Conservation (phyloP, 169 alveolate genomes). For the Plasmodium vivax region DNA sequence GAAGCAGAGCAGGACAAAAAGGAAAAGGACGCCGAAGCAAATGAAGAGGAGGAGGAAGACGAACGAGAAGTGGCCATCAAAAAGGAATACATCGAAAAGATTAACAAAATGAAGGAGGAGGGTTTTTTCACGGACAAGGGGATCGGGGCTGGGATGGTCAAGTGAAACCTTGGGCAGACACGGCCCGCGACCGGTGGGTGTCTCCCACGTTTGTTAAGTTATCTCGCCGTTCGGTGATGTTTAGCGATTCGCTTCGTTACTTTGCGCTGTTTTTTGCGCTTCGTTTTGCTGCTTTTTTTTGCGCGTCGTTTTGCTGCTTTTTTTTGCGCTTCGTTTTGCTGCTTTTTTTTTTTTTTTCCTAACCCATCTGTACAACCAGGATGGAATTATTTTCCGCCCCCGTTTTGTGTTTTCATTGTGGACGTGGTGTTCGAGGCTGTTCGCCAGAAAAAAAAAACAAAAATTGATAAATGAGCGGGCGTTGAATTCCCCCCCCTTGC, state of each 20-base stretch:
- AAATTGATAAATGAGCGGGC: background rate
- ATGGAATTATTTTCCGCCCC: background rate
- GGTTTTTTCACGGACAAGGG: slow-evolving; percentile 71
- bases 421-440: background rate
- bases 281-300: too few relatives aligned
- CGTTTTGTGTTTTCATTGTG: background rate
- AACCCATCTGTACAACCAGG: background rate
- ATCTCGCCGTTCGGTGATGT: background rate
- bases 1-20: background rate
- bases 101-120: slow-evolving; percentile 65
- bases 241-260: background rate
- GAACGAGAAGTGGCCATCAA: slow-evolving; percentile 55
- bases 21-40: background rate
- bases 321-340: too few relatives aligned
- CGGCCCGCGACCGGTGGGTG: background rate
- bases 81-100: slow-evolving; percentile 59
- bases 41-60: slow-evolving; percentile 20
- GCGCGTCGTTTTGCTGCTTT: background rate
- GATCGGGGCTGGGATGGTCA: slow-evolving; percentile 64
- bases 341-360: background rate
- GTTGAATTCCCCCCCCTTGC: background rate
- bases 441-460: too few relatives aligned
- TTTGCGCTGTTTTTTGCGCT: background rate
- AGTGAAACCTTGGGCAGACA: slow-evolving; percentile 1
- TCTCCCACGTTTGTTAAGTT: background rate